Conservation (phyloP, 441 rosid species). For the Croton laevigatus region DNA sequence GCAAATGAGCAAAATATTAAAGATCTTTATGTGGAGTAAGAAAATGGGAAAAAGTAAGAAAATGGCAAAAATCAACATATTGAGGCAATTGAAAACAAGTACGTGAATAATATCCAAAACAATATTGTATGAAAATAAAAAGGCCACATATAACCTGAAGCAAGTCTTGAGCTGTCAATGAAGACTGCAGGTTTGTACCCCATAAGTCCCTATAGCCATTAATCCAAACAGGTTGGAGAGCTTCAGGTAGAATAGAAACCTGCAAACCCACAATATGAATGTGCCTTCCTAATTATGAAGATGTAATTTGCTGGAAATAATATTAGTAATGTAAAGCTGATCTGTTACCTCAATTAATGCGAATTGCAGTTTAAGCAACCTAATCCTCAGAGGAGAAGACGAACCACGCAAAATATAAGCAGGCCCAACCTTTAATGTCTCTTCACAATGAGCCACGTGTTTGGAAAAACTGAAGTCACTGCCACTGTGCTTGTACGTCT, state of each 20-base stretch:
- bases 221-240: constrained; percentile 62
- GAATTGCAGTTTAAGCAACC: constrained; percentile 59
- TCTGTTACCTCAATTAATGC: constrained; percentile 54
- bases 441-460: constrained; percentile 40
- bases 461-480: constrained; percentile 42
- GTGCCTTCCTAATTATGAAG: neutral
- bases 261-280: constrained; percentile 30
- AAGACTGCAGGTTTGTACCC: constrained; percentile 55
- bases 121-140: constrained; percentile 11
- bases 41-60: no score
- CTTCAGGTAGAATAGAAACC: constrained; percentile 68
- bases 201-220: constrained; percentile 50
- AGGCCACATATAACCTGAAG: constrained; percentile 44
- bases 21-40: neutral
- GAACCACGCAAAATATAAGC: constrained; percentile 28
- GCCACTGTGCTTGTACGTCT: constrained; percentile 25
- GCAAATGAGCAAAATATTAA: neutral
- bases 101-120: neutral
- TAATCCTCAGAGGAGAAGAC: constrained; percentile 49
- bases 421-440: constrained; percentile 26
- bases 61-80: neutral
- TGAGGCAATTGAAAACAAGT: neutral
- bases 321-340: neutral
- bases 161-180: constrained; percentile 56
- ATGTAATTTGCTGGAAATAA: neutral